Evolutionary conservation across 2,329 filamentous ascomycete genomes (phyloP), one percentile per base, ranked within the genome.

Genomic region (Calonectria fujianensis): DNA sequence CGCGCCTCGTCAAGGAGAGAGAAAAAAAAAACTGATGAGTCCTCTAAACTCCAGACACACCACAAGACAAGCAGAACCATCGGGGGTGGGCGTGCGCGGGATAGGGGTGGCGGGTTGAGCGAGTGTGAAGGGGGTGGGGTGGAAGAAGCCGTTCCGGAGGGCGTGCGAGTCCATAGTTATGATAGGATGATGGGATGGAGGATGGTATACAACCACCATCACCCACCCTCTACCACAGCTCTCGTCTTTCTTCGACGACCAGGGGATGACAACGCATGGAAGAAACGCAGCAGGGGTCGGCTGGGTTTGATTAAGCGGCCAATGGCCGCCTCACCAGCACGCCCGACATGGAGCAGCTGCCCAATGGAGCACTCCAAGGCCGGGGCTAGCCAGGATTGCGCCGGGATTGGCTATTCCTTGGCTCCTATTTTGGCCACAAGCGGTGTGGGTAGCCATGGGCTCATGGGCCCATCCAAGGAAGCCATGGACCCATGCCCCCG

Each of bases 231-330:
- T 32, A 10, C 69, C 35, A 73, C 37, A 51, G 63, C 45, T 70
- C 57, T 65, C 45, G 41, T 39, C 45, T 50, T 63, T 61, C 31
- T 65, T 63, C 69, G 59, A 74, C 54, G 39, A 71, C 67, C 39
- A 78, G 81, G 81, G 81, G 77, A 85, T 84, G 85, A 83, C 87
- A 87, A 86, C 84, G 86, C 87, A 89, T 89, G 86, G 86, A 84
- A 86, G 85, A 88, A 88, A 87, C 84, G 86, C 87, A 87, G 88
- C 86, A 88, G 84, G 87, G 87, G 82, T 82, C 80, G 78, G 82
- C 84, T 85, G 85, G 84, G 85, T 86, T 86, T 86, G 85, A 90
- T 90, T 86, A 88, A 86, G 82, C 84, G 85, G 79, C 89, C 89
- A 91, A 90, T 90, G 84, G 85, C 81, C 80, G 82, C 74, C 71